Evolutionary conservation across 345 rosid genomes (phyloP).

Genomic region (Lenwebbia sp.): DNA sequence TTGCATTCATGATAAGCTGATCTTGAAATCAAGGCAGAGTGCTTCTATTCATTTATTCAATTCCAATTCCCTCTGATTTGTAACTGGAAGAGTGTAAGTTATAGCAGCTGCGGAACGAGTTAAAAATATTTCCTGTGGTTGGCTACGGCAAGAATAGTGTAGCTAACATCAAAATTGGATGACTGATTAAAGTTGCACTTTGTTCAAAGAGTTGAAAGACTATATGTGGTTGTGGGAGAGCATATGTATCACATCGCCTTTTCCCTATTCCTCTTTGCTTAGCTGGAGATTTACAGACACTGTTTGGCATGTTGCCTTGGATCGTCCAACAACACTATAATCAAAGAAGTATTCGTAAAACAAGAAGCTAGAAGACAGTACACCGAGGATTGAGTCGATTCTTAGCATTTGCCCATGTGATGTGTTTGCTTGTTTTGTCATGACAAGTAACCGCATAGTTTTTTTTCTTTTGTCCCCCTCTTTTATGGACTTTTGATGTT

Average conservation of each 20-base stretch:
- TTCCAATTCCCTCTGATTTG: not conserved
- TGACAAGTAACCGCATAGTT: not conserved
- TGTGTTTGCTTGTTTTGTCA: not conserved
- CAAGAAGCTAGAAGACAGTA: not conserved
- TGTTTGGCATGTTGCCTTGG: not conserved
- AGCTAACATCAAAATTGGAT: not conserved
- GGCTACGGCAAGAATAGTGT: not conserved
- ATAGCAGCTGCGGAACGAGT: not conserved
- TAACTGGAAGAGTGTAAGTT: not conserved
- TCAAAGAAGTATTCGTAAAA: not conserved
- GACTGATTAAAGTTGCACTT: not conserved
- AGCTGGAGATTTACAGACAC: not conserved
- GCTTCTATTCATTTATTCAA: not conserved
- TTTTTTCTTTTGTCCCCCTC: not conserved
- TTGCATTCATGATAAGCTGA: not conserved
- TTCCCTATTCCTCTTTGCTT: not conserved
- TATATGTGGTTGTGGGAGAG: not conserved
- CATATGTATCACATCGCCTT: not conserved
- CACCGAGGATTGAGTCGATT: not conserved
- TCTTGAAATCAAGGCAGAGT: not conserved
- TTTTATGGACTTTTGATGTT: not conserved
- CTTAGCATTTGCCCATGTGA: not conserved
- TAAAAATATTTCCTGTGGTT: no score
- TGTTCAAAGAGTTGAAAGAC: not conserved
- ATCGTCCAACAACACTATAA: not conserved